Conservation (phyloP, 1,284 basidiomycete species). For the Boletus semigastroideus region DNA sequence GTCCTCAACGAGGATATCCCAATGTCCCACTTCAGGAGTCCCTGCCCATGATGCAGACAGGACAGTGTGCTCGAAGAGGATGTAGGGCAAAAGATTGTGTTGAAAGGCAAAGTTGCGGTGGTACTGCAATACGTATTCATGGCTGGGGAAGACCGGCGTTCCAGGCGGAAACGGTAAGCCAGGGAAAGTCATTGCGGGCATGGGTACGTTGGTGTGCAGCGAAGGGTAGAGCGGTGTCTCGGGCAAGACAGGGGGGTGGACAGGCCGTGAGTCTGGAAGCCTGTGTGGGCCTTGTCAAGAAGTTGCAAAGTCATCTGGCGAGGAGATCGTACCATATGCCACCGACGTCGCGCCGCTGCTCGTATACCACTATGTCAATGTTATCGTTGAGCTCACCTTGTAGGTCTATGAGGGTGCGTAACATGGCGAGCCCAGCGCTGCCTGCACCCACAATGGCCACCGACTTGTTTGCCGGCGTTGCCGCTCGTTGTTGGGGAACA, state of each 20-base stretch:
- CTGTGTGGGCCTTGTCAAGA: constrained; percentile 19
- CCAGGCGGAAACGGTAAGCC: constrained; percentile 49
- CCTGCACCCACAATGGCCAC: constrained; percentile 55
- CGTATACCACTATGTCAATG: constrained; percentile 53
- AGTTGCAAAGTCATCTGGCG: background rate
- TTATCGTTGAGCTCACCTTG: constrained; percentile 36
- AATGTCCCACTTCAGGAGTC: constrained; percentile 38
- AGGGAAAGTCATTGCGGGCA: constrained; percentile 53
- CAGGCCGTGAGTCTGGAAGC: constrained; percentile 45
- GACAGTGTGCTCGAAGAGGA: constrained; percentile 43
- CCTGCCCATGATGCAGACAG: constrained; percentile 47
- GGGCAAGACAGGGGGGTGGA: constrained; percentile 46
- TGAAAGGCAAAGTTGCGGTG: constrained; percentile 43
- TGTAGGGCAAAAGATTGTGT: constrained; percentile 40
- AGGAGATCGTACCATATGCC: constrained; percentile 44
- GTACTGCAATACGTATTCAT: constrained; percentile 47
- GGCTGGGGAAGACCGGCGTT: constrained; percentile 45
- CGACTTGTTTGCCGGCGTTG: constrained; percentile 36
- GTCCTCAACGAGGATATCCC: constrained; percentile 40
- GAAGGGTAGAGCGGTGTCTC: constrained; percentile 55
- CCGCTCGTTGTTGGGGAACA: background rate
- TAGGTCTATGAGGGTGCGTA: constrained; percentile 51
- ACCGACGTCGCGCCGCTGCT: constrained; percentile 49
- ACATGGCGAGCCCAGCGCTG: constrained; percentile 51
- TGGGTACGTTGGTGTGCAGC: constrained; percentile 55